Conservation (phyloP, 1,139 yeast genomes). For the Nadsonia starkeyi-henricii region DNA sequence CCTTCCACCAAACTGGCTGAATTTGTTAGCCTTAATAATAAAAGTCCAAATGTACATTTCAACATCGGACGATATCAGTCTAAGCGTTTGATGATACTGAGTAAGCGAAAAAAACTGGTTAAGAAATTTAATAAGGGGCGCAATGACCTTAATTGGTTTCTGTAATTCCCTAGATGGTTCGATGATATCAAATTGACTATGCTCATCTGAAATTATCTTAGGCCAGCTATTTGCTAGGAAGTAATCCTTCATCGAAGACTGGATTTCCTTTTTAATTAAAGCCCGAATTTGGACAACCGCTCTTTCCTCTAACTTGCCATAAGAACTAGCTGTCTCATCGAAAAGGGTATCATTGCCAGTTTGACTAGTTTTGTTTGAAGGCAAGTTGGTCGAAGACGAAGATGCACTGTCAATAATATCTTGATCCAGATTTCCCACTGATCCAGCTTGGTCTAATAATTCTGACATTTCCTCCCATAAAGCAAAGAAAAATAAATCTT, state of each 20-base stretch:
- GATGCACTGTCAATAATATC: constrained; percentile 5
- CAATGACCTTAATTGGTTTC: constrained; percentile 25
- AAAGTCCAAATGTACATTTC: constrained; percentile 41
- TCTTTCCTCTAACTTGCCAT: constrained; percentile 28
- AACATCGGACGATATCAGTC: constrained; percentile 31
- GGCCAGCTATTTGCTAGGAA: constrained; percentile 26
- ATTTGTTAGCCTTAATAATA: constrained; percentile 50
- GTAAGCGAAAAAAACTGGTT: constrained; percentile 23
- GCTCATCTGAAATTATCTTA: constrained; percentile 2
- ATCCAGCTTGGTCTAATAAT: constrained; percentile 9
- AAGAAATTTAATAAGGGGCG: constrained; percentile 27
- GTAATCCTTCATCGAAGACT: constrained; percentile 37
- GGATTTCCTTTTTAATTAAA: constrained; percentile 39
- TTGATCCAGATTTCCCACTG: constrained; percentile 3
- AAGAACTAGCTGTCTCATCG: constrained; percentile 38
- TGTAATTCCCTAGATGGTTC: constrained; percentile 26
- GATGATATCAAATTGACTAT: constrained; percentile 7
- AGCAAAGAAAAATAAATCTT: constrained; percentile 49
- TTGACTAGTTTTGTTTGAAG: constrained; percentile 6
- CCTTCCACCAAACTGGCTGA: constrained; percentile 39
- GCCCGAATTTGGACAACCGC: constrained; percentile 30
- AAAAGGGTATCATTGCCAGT: constrained; percentile 36
- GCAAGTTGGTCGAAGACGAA: too few species aligned
- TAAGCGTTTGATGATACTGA: constrained; percentile 16
- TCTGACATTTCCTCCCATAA: constrained; percentile 33